Evolutionary conservation across 192 early-diverging fungal species (phyloP), one percentile per base, ranked within the genome.

Genomic region (Rhizophlyctis rosea): DNA sequence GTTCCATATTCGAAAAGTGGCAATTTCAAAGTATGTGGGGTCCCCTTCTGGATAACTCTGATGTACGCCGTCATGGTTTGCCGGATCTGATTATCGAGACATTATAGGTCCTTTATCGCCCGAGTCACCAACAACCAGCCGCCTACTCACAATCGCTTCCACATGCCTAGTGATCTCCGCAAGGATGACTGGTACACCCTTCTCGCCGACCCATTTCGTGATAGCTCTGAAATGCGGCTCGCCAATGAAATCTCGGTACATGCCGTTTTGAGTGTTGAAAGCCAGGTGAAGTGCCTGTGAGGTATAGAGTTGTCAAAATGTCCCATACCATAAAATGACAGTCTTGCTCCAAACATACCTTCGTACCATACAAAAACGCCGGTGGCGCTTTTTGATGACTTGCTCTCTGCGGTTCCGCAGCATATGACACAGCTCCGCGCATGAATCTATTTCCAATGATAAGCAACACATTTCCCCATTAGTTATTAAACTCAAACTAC

Each of bases 1-100:
- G 74, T 76, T 25, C 69, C 71, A 53, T 76, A 76, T 48, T 76
- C 76, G 52, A 78, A 77, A 31, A 76, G 49, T 23, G 76, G 76
- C 36, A 78, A 39, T 27, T 65, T 76, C 66, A 78, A 39, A 5
- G 70, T 61, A 29, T 75, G 64, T 16, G 76, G 74, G 7, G 74
- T 69, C 5, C 68, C 68, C 32, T 72, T 72, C 16, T 74, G 73
- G 29, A 76, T 75, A 13, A 69, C 74, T n/a, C 54, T 33, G 34
- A 76, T 75, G 62, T 75, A 76, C 24, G 69, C 65, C 2, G 59
- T 36, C 25, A 76, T 33, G 13, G 73, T 75, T 53, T 75, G 32
- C 34, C 44, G 74, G 14, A 74, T 73, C 72, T 70, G 28, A 18
- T 24, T 29, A 9, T 21, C 5, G 64, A 18, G 14, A 4, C 16